Conservation (phyloP, 164 flowering plant species). For the Nymphaea thermarum region DNA sequence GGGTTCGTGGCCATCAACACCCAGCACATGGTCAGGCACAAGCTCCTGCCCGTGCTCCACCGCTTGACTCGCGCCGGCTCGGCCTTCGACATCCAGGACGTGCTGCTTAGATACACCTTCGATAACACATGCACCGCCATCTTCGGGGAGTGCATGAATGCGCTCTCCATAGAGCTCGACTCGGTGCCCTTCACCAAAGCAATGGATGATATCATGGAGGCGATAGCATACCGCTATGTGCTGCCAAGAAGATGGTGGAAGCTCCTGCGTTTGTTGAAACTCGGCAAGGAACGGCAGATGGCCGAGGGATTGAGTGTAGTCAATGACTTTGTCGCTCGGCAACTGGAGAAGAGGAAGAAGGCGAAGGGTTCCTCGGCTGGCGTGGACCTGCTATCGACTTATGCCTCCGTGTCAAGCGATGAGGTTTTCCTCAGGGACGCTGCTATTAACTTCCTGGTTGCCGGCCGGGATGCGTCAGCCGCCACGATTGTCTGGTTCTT, state of each 20-base stretch:
- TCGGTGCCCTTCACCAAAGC: slow-evolving; percentile 13
- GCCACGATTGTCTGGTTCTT: slow-evolving; percentile 29
- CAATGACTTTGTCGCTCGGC: slow-evolving; percentile 3
- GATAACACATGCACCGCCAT: slow-evolving; percentile 13
- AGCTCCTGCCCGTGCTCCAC: slow-evolving; percentile 8
- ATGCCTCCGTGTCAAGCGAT: not conserved
- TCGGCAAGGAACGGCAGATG: slow-evolving; percentile 18
- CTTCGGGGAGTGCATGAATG: slow-evolving; percentile 4
- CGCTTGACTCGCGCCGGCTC: not conserved
- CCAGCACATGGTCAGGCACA: slow-evolving; percentile 1
- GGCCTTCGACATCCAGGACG: slow-evolving; percentile 17
- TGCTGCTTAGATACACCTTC: slow-evolving; percentile 18
- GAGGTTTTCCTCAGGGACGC: slow-evolving; percentile 5
- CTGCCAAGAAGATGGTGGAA: slow-evolving; percentile 18
- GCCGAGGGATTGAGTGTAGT: slow-evolving; percentile 4
- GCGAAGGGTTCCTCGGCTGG: not conserved
- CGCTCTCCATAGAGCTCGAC: slow-evolving; percentile 10
- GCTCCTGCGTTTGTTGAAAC: slow-evolving; percentile 9
- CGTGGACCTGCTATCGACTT: not conserved
- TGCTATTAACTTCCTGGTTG: slow-evolving; percentile 5
- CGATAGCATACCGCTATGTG: slow-evolving; percentile 8
- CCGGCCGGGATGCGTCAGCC: slow-evolving; percentile 8
- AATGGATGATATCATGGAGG: slow-evolving; percentile 13
- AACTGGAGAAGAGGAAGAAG: not conserved
- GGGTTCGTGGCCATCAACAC: not conserved